Base-by-base conservation (phyloP, 257 asterid genomes). In the Rubia yunnanensis region DNA sequence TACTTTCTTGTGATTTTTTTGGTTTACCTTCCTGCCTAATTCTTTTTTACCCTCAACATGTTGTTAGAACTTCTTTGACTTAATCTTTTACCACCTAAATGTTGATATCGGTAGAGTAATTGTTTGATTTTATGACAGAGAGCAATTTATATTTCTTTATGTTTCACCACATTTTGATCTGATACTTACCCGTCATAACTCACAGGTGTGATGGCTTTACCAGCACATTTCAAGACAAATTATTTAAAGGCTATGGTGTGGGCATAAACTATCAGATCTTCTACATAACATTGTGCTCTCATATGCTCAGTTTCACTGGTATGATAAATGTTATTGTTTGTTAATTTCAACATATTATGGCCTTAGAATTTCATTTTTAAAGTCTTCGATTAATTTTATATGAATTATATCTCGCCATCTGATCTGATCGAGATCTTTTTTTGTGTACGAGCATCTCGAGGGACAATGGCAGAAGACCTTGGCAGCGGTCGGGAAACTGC, bases 131-230 rank as follows among this genome's bases (percentile, higher is more conserved):
- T 53, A 68, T 48, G 14, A 18, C 36, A 39, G 27, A 46, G 56
- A 53, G 59, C 57, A 39, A 10, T 36, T 65, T 65, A n/a, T 58
- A 60, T 15, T 68, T 57, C 38, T 64, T 53, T 57, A 24, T 66
- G 28, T 52, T 64, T 61, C 31, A 65, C 36, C 41, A 59, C 64
- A 22, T 27, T 46, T 46, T 39, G 20, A 54, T 58, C 63, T 36
- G 34, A 70, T 10, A 60, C 59, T 74, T 57, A 67, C 44, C 20
- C 15, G 24, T 59, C 17, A 59, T 49, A 68, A 65, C 68, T 71
- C 72, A 27, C 94, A 94, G 99, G 86, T 94, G 73, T 74, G 99
- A 94, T 86, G 99, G 99, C 64, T 94, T 90, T 82, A 94, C 99
- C 17, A 94, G 99, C 82, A 94, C 99, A 48, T 94, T 94, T 76